Percentiles rank a stretch among this genome's conserved stretches.
phyloP scores from a whole-genome alignment of 768 basidiomycete genomes.

The Boletus sp. region DNA sequence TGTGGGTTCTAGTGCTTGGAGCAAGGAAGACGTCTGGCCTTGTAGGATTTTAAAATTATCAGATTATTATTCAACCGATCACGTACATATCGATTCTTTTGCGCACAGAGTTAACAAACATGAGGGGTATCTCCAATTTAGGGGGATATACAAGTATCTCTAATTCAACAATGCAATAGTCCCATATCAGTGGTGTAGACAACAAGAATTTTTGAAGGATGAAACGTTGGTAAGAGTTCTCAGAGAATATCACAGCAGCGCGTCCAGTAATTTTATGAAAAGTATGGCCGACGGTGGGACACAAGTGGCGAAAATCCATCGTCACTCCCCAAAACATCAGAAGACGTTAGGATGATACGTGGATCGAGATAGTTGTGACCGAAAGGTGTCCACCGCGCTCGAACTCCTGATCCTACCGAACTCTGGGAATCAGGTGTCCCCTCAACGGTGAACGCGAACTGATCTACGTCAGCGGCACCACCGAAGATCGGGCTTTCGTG shows the following conservation, averaged over 20 bases:
- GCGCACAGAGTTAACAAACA: not conserved
- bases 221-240: no score
- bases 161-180: constrained; percentile 13
- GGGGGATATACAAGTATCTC: constrained; percentile 18
- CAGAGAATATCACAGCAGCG: not conserved
- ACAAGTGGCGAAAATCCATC: constrained; percentile 45
- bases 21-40: not conserved
- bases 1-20: not conserved
- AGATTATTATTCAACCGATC: constrained; percentile 3
- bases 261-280: constrained; percentile 23
- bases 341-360: constrained; percentile 31
- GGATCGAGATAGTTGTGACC: constrained; percentile 27
- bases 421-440: constrained; percentile 11
- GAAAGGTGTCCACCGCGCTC: constrained; percentile 32
- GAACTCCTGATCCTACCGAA: constrained; percentile 12
- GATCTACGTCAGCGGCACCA: constrained; percentile 46
- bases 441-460: constrained; percentile 45
- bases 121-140: constrained; percentile 24
- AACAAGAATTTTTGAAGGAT: not conserved
- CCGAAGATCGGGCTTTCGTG: constrained; percentile 42
- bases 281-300: constrained; percentile 38
- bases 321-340: constrained; percentile 32
- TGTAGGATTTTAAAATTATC: not conserved
- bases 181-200: constrained; percentile 9
- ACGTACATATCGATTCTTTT: constrained; percentile 9